Conservation (phyloP, 1,139 yeast genomes). For the Scheffersomyces segobiensis region DNA sequence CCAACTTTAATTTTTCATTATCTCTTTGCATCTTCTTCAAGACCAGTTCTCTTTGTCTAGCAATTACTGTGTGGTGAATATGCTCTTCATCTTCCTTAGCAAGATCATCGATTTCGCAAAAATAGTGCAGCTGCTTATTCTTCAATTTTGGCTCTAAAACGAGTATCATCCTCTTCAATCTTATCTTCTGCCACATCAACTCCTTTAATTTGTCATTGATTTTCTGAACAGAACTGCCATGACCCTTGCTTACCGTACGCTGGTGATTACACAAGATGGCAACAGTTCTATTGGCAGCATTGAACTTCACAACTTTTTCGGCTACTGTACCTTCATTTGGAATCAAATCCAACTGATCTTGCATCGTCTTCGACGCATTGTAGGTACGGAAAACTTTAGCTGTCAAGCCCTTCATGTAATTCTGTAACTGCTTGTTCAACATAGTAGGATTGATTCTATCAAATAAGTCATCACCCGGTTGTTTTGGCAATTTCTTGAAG, state of each 20-base stretch:
- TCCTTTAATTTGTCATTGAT: constrained; percentile 77
- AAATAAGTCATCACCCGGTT: constrained; percentile 88
- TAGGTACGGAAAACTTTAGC: constrained; percentile 98
- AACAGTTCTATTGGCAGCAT: constrained; percentile 93
- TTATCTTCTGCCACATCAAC: constrained; percentile 78
- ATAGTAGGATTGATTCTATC: constrained; percentile 85
- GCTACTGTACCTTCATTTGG: constrained; percentile 82
- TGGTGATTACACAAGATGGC: constrained; percentile 98
- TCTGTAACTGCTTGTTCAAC: constrained; percentile 83
- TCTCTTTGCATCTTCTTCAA: constrained; percentile 71
- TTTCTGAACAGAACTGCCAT: constrained; percentile 76
- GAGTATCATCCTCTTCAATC: constrained; percentile 70
- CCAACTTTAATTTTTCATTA: constrained; percentile 67
- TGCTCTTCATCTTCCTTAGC: constrained; percentile 60
- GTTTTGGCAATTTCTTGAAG: constrained; percentile 85
- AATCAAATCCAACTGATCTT: constrained; percentile 83
- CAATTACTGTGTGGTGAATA: constrained; percentile 57
- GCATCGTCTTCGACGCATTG: constrained; percentile 96
- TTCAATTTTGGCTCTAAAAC: constrained; percentile 57
- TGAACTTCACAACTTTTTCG: constrained; percentile 83
- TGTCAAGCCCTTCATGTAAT: constrained; percentile 88
- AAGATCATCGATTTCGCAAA: constrained; percentile 71
- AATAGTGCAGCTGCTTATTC: constrained; percentile 58
- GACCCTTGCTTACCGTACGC: constrained; percentile 84
- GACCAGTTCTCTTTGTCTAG: constrained; percentile 63